A percentile compares a stretch with the other conserved stretches of the same genome.
Evolutionary conservation across 768 basidiomycete species (phyloP).

Genomic region (Phylloporus sp.): DNA sequence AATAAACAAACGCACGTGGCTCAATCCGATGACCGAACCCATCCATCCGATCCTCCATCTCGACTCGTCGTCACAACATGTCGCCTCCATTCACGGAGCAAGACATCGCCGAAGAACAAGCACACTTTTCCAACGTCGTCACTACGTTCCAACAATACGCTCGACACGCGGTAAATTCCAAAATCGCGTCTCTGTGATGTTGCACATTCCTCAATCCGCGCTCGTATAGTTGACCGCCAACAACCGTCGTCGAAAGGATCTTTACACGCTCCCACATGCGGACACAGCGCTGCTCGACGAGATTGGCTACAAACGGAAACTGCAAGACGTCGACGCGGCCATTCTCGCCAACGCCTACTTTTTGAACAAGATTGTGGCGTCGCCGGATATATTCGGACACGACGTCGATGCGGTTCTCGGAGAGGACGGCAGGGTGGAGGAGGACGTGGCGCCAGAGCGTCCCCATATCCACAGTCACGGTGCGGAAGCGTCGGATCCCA

Average conservation of each 20-base stretch:
- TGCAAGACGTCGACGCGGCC: slow-evolving; percentile 74
- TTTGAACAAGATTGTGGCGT: slow-evolving; percentile 63
- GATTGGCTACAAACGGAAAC: slow-evolving; percentile 74
- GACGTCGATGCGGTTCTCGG: slow-evolving; percentile 29
- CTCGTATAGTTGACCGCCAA: slow-evolving; percentile 48
- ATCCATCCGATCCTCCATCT: no score
- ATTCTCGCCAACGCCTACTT: slow-evolving; percentile 80
- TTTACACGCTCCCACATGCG: slow-evolving; percentile 59
- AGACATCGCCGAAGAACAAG: slow-evolving; percentile 52
- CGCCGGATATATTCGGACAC: slow-evolving; percentile 78
- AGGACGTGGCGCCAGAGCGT: slow-evolving; percentile 6
- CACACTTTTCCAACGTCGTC: slow-evolving; percentile 72
- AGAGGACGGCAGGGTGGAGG: slow-evolving; percentile 18
- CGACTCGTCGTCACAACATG: slow-evolving; percentile 9
- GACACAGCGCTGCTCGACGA: slow-evolving; percentile 65
- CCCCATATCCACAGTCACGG: slow-evolving; percentile 35
- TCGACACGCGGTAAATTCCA: slow-evolving; percentile 53
- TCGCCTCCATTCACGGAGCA: slow-evolving; percentile 26
- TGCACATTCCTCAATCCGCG: no score
- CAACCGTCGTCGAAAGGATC: slow-evolving; percentile 69
- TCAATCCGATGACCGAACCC: background rate
- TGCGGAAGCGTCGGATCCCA: slow-evolving; percentile 8
- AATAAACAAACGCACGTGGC: slow-evolving; percentile 24
- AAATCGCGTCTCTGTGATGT: background rate
- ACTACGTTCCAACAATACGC: slow-evolving; percentile 72